These are phyloP conservation scores for Ogataea philodendri DNA, from an alignment of 805 yeast genomes.

Conservation along the genomic window DNA sequence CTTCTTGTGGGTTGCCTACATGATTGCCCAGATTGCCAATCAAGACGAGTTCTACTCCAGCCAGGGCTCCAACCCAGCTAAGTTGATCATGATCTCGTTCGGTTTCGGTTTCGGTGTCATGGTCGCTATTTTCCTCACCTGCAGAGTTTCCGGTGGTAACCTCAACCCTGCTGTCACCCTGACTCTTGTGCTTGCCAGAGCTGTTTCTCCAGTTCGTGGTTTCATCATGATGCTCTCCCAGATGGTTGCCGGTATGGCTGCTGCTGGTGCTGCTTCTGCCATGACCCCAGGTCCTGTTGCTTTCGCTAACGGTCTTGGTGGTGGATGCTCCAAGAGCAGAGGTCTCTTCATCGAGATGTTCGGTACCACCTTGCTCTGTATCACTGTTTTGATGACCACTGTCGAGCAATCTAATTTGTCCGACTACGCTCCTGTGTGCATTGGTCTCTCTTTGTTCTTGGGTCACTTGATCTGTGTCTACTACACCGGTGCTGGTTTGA, in stretches of 20 bases:
- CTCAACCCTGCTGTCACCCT: slow-evolving; percentile 87
- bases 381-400: slow-evolving; percentile 77
- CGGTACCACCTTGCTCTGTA: slow-evolving; percentile 69
- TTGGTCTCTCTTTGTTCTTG: slow-evolving; percentile 78
- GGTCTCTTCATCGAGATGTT: slow-evolving; percentile 82
- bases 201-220: slow-evolving; percentile 71
- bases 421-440: slow-evolving; percentile 75
- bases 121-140: slow-evolving; percentile 66
- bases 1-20: slow-evolving; percentile 77
- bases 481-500: slow-evolving; percentile 88
- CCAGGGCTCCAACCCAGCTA: slow-evolving; percentile 51
- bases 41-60: slow-evolving; percentile 33
- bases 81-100: slow-evolving; percentile 73
- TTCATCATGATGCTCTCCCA: slow-evolving; percentile 63
- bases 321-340: slow-evolving; percentile 67
- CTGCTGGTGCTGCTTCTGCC: slow-evolving; percentile 84
- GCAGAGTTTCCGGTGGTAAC: slow-evolving; percentile 84
- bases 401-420: slow-evolving; percentile 79
- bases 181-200: slow-evolving; percentile 67
- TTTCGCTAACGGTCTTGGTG: slow-evolving; percentile 70
- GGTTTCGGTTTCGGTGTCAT: slow-evolving; percentile 87
- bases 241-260: slow-evolving; percentile 84
- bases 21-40: slow-evolving; percentile 81
- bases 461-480: slow-evolving; percentile 79
- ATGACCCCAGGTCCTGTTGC: slow-evolving; percentile 79